Evolutionary conservation across 2,329 filamentous ascomycete genomes (phyloP).

Genomic region (Teratosphaeria pseudoeucalypti): DNA sequence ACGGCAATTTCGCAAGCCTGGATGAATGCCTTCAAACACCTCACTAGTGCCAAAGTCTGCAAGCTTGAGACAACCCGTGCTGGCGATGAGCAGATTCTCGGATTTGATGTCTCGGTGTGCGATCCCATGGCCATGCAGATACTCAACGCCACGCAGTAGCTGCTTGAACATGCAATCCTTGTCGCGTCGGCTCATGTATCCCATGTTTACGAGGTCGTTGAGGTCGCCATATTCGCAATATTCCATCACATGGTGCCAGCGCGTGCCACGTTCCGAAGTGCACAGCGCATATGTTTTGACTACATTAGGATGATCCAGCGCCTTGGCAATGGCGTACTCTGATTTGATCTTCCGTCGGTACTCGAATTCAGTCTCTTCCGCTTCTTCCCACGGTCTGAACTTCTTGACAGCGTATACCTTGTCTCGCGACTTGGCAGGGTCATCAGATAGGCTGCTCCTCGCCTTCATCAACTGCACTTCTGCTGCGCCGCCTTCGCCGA

Average conservation of each 20-base stretch:
- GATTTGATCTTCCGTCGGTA: slow-evolving; percentile 87
- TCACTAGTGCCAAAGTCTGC: slow-evolving; percentile 87
- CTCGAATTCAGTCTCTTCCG: slow-evolving; percentile 56
- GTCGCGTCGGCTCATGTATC: slow-evolving; percentile 57
- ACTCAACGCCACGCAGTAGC: slow-evolving; percentile 68
- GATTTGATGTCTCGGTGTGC: slow-evolving; percentile 87
- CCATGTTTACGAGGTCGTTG: slow-evolving; percentile 59
- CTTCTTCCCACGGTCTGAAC: slow-evolving; percentile 61
- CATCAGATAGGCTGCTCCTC: slow-evolving; percentile 45
- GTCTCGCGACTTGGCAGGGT: slow-evolving; percentile 4
- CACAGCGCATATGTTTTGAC: slow-evolving; percentile 71
- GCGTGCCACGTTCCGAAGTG: slow-evolving; percentile 44
- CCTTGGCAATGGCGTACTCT: slow-evolving; percentile 80
- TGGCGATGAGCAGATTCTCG: slow-evolving; percentile 72
- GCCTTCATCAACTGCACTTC: slow-evolving; percentile 71
- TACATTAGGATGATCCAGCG: slow-evolving; percentile 76
- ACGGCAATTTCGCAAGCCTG: slow-evolving; percentile 49
- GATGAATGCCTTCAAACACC: slow-evolving; percentile 73
- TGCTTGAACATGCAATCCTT: slow-evolving; percentile 84
- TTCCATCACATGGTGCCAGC: slow-evolving; percentile 91
- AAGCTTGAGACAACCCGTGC: slow-evolving; percentile 75
- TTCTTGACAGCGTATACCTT: slow-evolving; percentile 80
- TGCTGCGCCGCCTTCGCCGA: slow-evolving; percentile 75
- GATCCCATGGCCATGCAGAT: slow-evolving; percentile 73
- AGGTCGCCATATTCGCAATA: slow-evolving; percentile 77